These are phyloP conservation scores for Mollisiaceae sp. DNA, from an alignment of 2,329 filamentous ascomycete genomes.

Conservation along the genomic window DNA sequence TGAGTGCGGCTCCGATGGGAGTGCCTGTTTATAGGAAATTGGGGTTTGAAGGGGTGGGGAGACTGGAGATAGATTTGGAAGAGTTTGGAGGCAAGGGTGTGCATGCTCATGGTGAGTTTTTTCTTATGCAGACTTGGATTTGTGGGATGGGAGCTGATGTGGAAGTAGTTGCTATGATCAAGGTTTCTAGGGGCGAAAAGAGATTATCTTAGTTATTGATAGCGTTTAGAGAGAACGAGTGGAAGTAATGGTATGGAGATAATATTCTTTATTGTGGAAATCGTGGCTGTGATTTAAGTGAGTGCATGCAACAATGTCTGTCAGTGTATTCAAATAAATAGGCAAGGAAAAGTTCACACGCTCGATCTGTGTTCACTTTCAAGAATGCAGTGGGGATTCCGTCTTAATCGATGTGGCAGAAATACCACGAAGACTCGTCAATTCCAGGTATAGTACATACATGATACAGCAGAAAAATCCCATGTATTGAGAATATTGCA, in stretches of 20 bases:
- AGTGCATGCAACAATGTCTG: too few species aligned
- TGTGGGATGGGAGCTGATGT: background rate
- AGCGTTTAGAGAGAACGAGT: too few species aligned
- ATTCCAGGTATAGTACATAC: background rate
- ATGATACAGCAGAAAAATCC: background rate
- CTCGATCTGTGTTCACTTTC: too few species aligned
- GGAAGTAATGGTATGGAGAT: too few species aligned
- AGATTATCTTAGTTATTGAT: background rate
- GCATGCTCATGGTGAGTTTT: slow-evolving; percentile 18
- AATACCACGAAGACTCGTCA: too few species aligned
- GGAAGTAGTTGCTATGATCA: slow-evolving; percentile 12
- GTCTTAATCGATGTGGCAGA: too few species aligned
- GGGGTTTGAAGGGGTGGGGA: slow-evolving; percentile 16
- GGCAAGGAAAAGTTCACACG: too few species aligned
- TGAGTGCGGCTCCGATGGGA: slow-evolving; percentile 3
- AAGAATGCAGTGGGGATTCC: too few species aligned
- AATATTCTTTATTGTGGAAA: too few species aligned
- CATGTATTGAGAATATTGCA: background rate
- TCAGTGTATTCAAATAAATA: too few species aligned
- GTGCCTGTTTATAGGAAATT: slow-evolving; percentile 12
- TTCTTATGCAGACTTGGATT: background rate
- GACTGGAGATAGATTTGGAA: slow-evolving; percentile 12
- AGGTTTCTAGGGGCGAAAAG: background rate
- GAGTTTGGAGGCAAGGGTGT: slow-evolving; percentile 15
- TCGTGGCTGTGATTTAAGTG: too few species aligned